These are phyloP conservation scores for Coniochaeta ligniaria DNA, from an alignment of 2,329 filamentous ascomycete genomes.

Conservation along the genomic window DNA sequence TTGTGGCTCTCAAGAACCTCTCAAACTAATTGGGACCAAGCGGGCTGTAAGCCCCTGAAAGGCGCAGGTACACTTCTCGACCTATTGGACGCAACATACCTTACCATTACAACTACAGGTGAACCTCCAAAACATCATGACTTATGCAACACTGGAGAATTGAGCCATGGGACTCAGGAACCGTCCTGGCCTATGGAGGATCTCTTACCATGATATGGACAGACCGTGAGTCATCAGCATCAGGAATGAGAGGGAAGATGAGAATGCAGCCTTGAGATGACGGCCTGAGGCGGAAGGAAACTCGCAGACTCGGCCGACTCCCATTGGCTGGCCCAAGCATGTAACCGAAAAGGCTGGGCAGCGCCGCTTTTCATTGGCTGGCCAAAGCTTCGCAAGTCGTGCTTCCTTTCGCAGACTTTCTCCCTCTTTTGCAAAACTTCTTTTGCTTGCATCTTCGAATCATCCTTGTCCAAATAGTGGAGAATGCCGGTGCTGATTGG, in stretches of 20 bases:
- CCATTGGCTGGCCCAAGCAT: not conserved
- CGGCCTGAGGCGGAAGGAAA: not conserved
- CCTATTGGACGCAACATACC: not conserved
- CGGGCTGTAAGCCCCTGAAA: not conserved
- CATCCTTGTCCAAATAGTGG: constrained; percentile 10
- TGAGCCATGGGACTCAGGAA: not conserved
- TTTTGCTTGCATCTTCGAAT: not conserved
- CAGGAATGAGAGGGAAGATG: not conserved
- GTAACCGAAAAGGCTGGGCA: not conserved
- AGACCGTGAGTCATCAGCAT: not conserved
- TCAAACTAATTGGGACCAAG: not conserved
- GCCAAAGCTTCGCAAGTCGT: not conserved
- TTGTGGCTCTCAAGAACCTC: no score
- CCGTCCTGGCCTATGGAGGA: not conserved
- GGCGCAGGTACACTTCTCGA: not conserved
- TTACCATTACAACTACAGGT: no score
- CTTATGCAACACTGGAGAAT: no score
- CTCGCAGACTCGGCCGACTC: constrained; percentile 6
- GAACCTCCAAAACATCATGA: no score
- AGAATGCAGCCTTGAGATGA: not conserved
- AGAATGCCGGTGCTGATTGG: constrained; percentile 9
- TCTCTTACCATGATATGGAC: not conserved
- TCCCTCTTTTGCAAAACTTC: not conserved
- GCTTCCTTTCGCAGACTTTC: not conserved
- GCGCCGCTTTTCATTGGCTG: not conserved